Base-by-base conservation (phyloP, 768 basidiomycete genomes). In the Rhizopogon rudus region DNA sequence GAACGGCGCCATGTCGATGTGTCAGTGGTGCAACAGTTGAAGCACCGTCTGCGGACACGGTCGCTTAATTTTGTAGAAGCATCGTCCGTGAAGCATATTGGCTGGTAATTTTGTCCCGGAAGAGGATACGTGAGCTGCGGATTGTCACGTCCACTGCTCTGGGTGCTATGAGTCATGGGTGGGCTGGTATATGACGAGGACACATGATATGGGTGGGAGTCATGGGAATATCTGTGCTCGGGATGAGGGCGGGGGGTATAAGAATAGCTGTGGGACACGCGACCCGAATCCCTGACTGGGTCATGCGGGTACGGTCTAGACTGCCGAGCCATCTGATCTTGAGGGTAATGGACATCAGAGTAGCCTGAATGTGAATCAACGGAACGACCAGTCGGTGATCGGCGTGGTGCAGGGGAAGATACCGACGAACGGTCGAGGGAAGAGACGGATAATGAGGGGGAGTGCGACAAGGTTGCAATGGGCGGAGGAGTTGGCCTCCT, bases 1-100 rank as follows among this genome's bases (percentile, higher is more conserved):
- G 82, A 84, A 57, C 89, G 72, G 37, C 89, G 72, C 89, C 89
- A 91, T 25, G 88, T 91, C 49, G 84, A 86, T 33, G 90, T 91
- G 59, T 91, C 89, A 13, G 89, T 90, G 25, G 88, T 91, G 67
- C 86, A 85, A 69, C 89, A 91, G 67, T 91, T 91, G 79, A 87
- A 91, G 69, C 89, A 91, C 45, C 88, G 74, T 39, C 89, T 71
- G 28, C 89, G 78, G 48, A 91, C 85, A 40, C 87, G 78, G 65
- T 90, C 87, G 64, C 82, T 86, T 54, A 91, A 75, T 71, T 91
- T 91, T 1, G 88, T 90, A 1, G 87, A 80, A 0, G 89, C 89
- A 60, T 91, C 89, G 67, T 89, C 87, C 0, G 89, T 91, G 70
- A 85, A 74, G 31, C 76, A 70, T 55, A 79, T 71, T 44, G 71